A percentile compares a stretch with the other conserved stretches of the same genome.
Conservation (phyloP, 805 yeast species). For the Wickerhamomyces chaumierensis region DNA sequence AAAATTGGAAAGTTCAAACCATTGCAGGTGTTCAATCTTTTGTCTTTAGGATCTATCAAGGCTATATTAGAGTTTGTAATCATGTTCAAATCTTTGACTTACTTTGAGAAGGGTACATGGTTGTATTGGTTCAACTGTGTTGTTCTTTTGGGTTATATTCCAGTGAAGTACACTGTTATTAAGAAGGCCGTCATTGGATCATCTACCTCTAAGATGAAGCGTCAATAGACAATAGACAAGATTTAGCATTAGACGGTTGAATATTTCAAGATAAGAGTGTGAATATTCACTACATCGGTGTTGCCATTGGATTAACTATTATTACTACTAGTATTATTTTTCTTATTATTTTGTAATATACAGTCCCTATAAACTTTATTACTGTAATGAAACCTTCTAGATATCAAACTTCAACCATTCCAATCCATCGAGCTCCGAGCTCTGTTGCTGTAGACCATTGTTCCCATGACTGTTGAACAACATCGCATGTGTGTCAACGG, state of each 20-base stretch:
- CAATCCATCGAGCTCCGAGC: slow-evolving; percentile 13
- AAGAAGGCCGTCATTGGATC: slow-evolving; percentile 3
- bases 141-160: slow-evolving; percentile 9
- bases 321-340: too few relatives aligned
- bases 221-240: too few relatives aligned
- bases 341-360: too few relatives aligned
- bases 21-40: slow-evolving; percentile 3
- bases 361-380: too few relatives aligned
- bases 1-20: slow-evolving; percentile 8
- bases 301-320: too few relatives aligned
- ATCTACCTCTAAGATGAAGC: too few relatives aligned
- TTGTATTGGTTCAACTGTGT: slow-evolving; percentile 1
- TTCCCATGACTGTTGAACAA: too few relatives aligned
- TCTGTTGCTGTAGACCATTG: slow-evolving; percentile 9
- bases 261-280: too few relatives aligned
- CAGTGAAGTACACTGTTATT: slow-evolving; percentile 9
- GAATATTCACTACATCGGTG: too few relatives aligned
- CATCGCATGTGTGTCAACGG: too few relatives aligned
- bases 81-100: slow-evolving; percentile 10
- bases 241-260: too few relatives aligned
- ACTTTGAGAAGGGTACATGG: slow-evolving; percentile 1
- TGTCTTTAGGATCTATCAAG: slow-evolving; percentile 1
- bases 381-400: slow-evolving; percentile 1
- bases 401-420: slow-evolving; percentile 21
- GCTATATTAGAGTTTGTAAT: slow-evolving; percentile 11